Evolutionary conservation across 73 alveolate species (phyloP), one percentile per base, ranked within the genome.

Genomic region (Tetrahymena malaccensis): DNA sequence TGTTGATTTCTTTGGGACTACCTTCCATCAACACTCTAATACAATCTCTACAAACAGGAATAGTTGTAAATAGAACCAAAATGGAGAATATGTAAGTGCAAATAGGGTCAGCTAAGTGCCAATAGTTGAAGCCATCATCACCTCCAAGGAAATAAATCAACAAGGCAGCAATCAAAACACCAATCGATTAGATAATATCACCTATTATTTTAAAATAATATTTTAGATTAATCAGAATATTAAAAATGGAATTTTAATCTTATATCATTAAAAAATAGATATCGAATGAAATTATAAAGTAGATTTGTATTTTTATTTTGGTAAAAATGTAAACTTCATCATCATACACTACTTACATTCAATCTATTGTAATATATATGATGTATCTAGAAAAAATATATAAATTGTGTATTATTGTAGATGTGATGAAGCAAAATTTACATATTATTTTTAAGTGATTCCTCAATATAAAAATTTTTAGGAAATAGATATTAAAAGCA

Each of bases 1-100:
- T 50, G 34, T 85, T 89, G 25, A 95, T 95, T 85, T 94, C 95
- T 43, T 94, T 43, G 55, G 99, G 99, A 8, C 98, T 85, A 17
- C 98, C 99, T 93, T 98, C 99, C 98, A 98, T 97, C 35, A 98
- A 94, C 10, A 98, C 99, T 95, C 95, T 94, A 40, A 98, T 56
- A 84, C 99, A 98, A 94, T 98, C 99, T 95, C 96, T 97, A 50
- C 98, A 94, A 43, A 98, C 97, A 25, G 97, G 97, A 40, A 98
- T 94, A 15, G 99, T 98, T n/a, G 99, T 98, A 85, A 98, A 97
- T 58, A 98, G 96, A 43, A 98, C 99, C 55, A 98, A 93, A 43
- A 98, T 94, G 93, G 99, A 96, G 96, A 98, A 98, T 19, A 98
- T 70, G 95, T 96, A 98, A 4, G 99, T 98, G 94, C 99, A 98